These are phyloP conservation scores for Alectoria sarmentosa DNA, from an alignment of 495 filamentous ascomycete species.

Conservation along the genomic window DNA sequence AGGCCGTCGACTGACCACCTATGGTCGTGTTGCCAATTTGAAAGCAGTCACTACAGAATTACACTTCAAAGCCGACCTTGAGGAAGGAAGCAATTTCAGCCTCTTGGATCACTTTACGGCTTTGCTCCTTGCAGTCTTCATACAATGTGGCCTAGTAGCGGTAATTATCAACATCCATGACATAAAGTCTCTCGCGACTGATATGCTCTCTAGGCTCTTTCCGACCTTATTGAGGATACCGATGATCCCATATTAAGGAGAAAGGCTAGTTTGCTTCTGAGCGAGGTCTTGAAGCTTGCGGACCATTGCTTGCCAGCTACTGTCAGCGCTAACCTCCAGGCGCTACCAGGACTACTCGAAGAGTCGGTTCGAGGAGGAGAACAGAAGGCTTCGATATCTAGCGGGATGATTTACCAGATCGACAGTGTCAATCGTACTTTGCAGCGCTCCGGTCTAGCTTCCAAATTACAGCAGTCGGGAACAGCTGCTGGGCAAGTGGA, in stretches of 20 bases:
- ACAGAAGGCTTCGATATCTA: slow-evolving; percentile 70
- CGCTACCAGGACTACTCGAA: slow-evolving; percentile 73
- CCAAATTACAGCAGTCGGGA: slow-evolving; percentile 35
- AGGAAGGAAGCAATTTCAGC: slow-evolving; percentile 65
- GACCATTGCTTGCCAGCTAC: slow-evolving; percentile 72
- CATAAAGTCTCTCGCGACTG: slow-evolving; percentile 18
- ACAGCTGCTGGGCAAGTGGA: slow-evolving; percentile 18
- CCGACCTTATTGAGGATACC: slow-evolving; percentile 60
- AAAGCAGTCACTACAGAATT: slow-evolving; percentile 52
- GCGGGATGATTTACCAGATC: slow-evolving; percentile 89
- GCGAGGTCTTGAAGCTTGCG: slow-evolving; percentile 82
- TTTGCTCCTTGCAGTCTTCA: slow-evolving; percentile 75
- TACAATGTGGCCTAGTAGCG: slow-evolving; percentile 73
- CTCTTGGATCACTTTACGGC: slow-evolving; percentile 91
- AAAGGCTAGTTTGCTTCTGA: slow-evolving; percentile 83
- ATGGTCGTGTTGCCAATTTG: slow-evolving; percentile 86
- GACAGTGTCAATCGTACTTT: slow-evolving; percentile 94
- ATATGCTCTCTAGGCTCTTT: slow-evolving; percentile 42
- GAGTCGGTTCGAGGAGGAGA: slow-evolving; percentile 63
- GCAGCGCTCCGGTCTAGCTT: slow-evolving; percentile 58
- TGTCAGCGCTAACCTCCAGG: slow-evolving; percentile 73
- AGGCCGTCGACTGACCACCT: slow-evolving; percentile 85
- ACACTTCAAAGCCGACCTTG: slow-evolving; percentile 37
- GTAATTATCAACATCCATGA: slow-evolving; percentile 32
- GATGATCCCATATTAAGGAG: slow-evolving; percentile 69